phyloP scores from a whole-genome alignment of 2,329 filamentous ascomycete genomes.

The Fusarium continuum region DNA sequence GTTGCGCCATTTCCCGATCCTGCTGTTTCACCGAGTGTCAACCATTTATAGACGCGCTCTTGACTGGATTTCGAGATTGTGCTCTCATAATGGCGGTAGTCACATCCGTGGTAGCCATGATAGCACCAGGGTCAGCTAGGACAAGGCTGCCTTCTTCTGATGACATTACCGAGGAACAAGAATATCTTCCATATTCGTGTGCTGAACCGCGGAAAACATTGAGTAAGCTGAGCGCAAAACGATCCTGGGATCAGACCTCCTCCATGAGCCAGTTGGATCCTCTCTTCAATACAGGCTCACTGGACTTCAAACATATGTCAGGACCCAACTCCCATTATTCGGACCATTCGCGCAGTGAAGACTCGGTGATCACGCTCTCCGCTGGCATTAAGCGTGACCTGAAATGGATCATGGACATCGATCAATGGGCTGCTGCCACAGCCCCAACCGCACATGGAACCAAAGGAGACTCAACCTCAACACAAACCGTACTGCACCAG shows the following conservation, averaged over 20 bases:
- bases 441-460: background rate
- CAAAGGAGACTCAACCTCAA: conserved; percentile 2
- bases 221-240: background rate
- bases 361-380: conserved; percentile 12
- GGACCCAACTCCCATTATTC: conserved; percentile 16
- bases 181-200: background rate
- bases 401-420: conserved; percentile 12
- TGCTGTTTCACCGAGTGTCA: background rate
- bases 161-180: conserved; percentile 9
- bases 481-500: background rate
- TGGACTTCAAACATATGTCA: conserved; percentile 24
- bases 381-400: conserved; percentile 7
- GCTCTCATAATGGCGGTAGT: conserved; percentile 9
- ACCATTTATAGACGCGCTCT: conserved; percentile 1
- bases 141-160: background rate
- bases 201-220: background rate
- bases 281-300: conserved; percentile 2
- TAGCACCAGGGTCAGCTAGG: background rate
- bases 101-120: conserved; percentile 16
- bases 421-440: conserved; percentile 10
- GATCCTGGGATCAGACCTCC: conserved; percentile 8
- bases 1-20: conserved; percentile 8
- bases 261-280: background rate
- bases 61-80: conserved; percentile 22
- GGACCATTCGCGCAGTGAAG: conserved; percentile 9